Percentiles rank a stretch among this genome's conserved stretches.
phyloP scores from a whole-genome alignment of 225 moss, liverwort and hornwort genomes.

The Physcomitrium patens region DNA sequence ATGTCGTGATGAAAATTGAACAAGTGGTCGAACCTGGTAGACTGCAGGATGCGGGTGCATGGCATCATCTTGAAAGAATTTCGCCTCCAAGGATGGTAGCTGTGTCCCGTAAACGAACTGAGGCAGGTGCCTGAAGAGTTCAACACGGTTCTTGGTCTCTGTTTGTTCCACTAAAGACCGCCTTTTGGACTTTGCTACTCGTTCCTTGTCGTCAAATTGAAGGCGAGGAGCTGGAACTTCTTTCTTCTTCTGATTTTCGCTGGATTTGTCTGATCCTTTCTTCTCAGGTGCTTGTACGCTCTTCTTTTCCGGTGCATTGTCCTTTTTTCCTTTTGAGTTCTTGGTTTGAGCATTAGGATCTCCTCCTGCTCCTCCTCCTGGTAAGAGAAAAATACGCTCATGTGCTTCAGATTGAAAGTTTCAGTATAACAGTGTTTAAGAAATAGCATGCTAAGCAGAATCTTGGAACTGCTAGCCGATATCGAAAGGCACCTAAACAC shows the following conservation, averaged over 20 bases:
- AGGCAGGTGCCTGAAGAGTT: slow-evolving; percentile 92
- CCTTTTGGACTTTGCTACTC: slow-evolving; percentile 83
- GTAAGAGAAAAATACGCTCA: slow-evolving; percentile 11
- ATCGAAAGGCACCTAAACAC: background rate
- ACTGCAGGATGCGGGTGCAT: slow-evolving; percentile 90
- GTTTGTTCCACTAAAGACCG: slow-evolving; percentile 86
- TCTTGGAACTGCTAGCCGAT: slow-evolving; percentile 5
- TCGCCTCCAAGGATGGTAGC: slow-evolving; percentile 81
- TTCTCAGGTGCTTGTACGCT: slow-evolving; percentile 43
- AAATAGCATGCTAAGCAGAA: background rate
- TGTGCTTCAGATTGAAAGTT: slow-evolving; percentile 1
- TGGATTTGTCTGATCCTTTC: slow-evolving; percentile 58
- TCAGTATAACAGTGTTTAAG: background rate
- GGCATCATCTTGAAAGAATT: slow-evolving; percentile 85
- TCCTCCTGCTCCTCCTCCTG: slow-evolving; percentile 33
- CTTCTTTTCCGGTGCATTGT: slow-evolving; percentile 47
- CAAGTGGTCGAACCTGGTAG: slow-evolving; percentile 59
- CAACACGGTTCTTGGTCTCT: slow-evolving; percentile 96
- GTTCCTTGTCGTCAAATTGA: slow-evolving; percentile 88
- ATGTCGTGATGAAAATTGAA: slow-evolving; percentile 1
- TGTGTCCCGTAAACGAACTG: slow-evolving; percentile 92
- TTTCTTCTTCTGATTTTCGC: slow-evolving; percentile 91
- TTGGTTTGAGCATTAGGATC: slow-evolving; percentile 45
- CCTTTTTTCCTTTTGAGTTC: slow-evolving; percentile 62
- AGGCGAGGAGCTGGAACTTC: slow-evolving; percentile 83